Evolutionary conservation across 305 asterid species (phyloP), one percentile per base, ranked within the genome.

Genomic region (Fraxinus latifolia): DNA sequence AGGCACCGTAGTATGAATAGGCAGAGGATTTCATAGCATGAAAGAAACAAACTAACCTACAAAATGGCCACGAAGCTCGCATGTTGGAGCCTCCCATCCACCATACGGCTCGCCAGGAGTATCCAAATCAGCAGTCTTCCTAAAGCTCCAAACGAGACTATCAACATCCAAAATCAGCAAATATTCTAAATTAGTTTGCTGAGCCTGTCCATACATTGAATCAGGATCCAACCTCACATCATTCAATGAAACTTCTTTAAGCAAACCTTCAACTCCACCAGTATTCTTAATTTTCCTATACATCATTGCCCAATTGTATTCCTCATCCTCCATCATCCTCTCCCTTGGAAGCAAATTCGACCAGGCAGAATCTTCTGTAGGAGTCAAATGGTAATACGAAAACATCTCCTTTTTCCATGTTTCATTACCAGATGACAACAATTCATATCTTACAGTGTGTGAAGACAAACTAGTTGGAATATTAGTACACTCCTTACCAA

Each of bases 31-130:
- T 74, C 23, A 53, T n/a, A 14, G 58, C 17, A 47, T 3, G 15
- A 3, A 47, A 47, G 58, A 47, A 80, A 29, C 80, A 74, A 70
- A 88, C 92, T 0, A 67, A 95, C 99, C 99, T 74, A 95, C 99
- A 87, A 94, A 94, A 82, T 95, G 98, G 53, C 99, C 99, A 0
- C 99, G 94, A 29, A 95, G 97, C 90, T 95, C 94, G 1, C 31
- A 6, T 1, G 29, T 3, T 5, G 92, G 87, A 37, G 29, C 78
- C 92, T 95, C 99, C 99, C 99, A 95, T 3, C 99, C 99, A 9
- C 96, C 97, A 78, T 95, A 93, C 0, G 99, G 91, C 75, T 79
- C 25, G 12, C 93, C 96, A 17, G 83, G 87, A 67, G 93, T 83
- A 33, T 87, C 87, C 82, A 95, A 65, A 53, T 89, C 98, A 1